Conservation (phyloP, 768 basidiomycete species). For the Auricularia auricula-judae region DNA sequence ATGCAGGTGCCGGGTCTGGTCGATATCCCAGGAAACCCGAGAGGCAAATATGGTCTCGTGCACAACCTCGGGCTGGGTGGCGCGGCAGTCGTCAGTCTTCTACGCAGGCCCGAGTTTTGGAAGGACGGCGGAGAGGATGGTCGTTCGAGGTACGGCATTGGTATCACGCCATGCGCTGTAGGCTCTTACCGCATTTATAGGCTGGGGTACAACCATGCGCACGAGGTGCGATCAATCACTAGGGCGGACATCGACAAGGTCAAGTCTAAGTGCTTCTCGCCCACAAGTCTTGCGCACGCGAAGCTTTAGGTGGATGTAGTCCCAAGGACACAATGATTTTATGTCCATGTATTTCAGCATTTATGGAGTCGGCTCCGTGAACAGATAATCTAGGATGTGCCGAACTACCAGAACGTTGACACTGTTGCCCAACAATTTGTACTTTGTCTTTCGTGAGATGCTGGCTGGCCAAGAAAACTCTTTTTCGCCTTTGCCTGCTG, state of each 20-base stretch:
- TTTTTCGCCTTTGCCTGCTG: slow-evolving; percentile 7
- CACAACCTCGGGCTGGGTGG: slow-evolving; percentile 81
- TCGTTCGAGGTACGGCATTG: slow-evolving; percentile 15
- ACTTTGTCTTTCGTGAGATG: slow-evolving; percentile 57
- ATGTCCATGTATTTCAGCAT: no score
- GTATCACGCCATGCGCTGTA: no score
- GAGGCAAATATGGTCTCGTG: slow-evolving; percentile 69
- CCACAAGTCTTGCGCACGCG: slow-evolving; percentile 28
- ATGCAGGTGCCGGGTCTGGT: slow-evolving; percentile 74
- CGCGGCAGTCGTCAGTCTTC: slow-evolving; percentile 64
- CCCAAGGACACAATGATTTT: no score
- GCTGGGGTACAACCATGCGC: slow-evolving; percentile 74
- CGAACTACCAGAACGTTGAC: slow-evolving; percentile 68
- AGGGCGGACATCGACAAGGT: slow-evolving; percentile 61
- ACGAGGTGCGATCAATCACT: slow-evolving; percentile 52
- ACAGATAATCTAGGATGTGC: slow-evolving; percentile 49
- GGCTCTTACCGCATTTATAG: slow-evolving; percentile 20
- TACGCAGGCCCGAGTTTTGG: slow-evolving; percentile 71
- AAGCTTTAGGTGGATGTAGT: slow-evolving; percentile 23
- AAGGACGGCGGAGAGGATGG: slow-evolving; percentile 57
- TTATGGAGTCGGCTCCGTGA: slow-evolving; percentile 19
- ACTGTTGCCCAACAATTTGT: slow-evolving; percentile 72
- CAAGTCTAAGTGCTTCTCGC: slow-evolving; percentile 48
- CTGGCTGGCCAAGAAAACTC: slow-evolving; percentile 52
- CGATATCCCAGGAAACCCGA: slow-evolving; percentile 39